Conservation (phyloP, 2,329 filamentous ascomycete species). For the Coniochaeta prunicola region DNA sequence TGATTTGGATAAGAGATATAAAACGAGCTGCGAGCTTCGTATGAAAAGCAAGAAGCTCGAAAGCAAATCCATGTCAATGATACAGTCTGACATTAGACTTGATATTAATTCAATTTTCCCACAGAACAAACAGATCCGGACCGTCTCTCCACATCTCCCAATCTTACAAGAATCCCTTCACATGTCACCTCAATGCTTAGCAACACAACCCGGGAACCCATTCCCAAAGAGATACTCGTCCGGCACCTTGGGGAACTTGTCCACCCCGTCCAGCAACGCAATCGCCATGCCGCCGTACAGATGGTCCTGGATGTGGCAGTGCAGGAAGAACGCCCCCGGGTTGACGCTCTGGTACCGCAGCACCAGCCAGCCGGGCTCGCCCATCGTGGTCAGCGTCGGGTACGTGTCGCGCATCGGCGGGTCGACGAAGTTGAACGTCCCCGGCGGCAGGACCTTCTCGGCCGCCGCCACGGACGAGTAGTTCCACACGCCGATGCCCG, state of each 20-base stretch:
- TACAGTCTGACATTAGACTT: too few species aligned
- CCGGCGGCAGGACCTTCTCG: conserved; percentile 18
- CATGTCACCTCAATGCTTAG: too few species aligned
- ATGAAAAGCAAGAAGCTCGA: too few species aligned
- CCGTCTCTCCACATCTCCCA: too few species aligned
- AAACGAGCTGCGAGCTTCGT: too few species aligned
- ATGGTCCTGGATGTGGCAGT: conserved; percentile 43
- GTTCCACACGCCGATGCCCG: conserved; percentile 26
- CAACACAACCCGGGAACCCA: neutral
- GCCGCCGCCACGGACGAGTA: conserved; percentile 34
- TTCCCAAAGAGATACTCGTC: neutral
- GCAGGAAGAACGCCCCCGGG: conserved; percentile 38
- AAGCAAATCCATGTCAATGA: too few species aligned
- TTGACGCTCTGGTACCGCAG: conserved; percentile 37
- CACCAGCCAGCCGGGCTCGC: conserved; percentile 26
- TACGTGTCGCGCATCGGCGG: conserved; percentile 32
- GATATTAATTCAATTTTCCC: too few species aligned
- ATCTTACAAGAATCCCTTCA: too few species aligned
- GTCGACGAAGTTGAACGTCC: conserved; percentile 34
- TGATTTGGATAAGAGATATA: too few species aligned
- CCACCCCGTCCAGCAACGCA: conserved; percentile 37
- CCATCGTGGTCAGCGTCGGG: neutral
- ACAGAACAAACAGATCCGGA: too few species aligned
- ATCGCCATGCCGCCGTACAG: conserved; percentile 39
- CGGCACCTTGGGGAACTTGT: conserved; percentile 13